Base-by-base conservation (phyloP, 345 rosid species). In the Ceriops tagal region DNA sequence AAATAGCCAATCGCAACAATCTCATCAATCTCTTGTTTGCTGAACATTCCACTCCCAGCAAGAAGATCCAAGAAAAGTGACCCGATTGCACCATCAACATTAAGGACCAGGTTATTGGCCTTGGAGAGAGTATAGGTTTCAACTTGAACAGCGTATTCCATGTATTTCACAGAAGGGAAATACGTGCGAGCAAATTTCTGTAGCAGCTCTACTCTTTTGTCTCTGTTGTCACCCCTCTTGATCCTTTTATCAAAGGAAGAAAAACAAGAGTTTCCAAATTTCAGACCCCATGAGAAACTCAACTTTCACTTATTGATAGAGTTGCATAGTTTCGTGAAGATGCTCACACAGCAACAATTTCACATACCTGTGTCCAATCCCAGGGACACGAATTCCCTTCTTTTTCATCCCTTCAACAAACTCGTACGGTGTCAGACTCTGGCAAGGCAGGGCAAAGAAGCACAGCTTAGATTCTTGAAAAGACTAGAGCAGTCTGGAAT, bases 321-420 rank as follows among this genome's bases (percentile, higher is more conserved):
- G 51, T 49, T 37, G 21, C 53, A 66, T 57, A 55, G 56, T 21
- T 21, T 32, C 43, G 49, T 59, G 30, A n/a, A 66, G 37, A 13
- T 22, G 66, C 16, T 43, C 18, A 11, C 28, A 68, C 58, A 31
- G 68, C 32, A 66, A 21, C 30, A 34, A 62, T 19, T 55, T 63
- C 71, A 26, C 16, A 20, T 83, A 89, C 98, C 98, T 89, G 80
- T 93, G 97, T 31, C 98, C 98, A 70, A 93, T 89, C 61, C 97
- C 97, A 47, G 98, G 98, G 71, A 93, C 98, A 13, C 98, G 96
- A 39, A 93, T 92, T 60, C 97, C 98, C 78, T 91, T 91, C 92
- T 91, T 93, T 81, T 93, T 93, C 98, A 93, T 92, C 71, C 84
- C 37, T 77, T 93, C 98, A 21, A 91, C 98, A 46, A 91, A 93